A percentile compares a stretch with the other conserved stretches of the same genome.
Conservation (phyloP, 441 rosid species). For the Iberis amara region DNA sequence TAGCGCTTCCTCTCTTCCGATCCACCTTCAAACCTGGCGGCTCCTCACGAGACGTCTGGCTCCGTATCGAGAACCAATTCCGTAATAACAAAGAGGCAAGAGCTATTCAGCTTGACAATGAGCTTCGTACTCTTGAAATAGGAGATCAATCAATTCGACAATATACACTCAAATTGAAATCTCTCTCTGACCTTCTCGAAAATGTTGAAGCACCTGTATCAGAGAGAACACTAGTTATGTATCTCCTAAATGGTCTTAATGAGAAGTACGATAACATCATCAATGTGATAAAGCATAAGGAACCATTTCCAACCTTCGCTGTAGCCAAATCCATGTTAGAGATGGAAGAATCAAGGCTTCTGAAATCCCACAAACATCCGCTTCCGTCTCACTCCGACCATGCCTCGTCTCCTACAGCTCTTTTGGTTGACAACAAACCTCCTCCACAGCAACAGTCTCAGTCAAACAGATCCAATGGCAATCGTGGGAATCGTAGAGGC, state of each 20-base stretch:
- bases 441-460: too few relatives aligned
- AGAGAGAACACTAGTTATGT: not conserved
- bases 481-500: too few relatives aligned
- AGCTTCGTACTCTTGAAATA: too few relatives aligned
- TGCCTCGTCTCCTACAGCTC: not conserved
- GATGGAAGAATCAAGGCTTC: not conserved
- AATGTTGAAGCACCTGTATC: not conserved
- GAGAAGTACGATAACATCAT: not conserved
- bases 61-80: too few relatives aligned
- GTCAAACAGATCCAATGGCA: not conserved
- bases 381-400: not conserved
- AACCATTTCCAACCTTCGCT: not conserved
- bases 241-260: too few relatives aligned
- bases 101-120: too few relatives aligned
- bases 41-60: too few relatives aligned
- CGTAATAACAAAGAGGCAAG: too few relatives aligned
- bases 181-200: accelerated
- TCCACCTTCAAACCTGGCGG: too few relatives aligned
- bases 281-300: not conserved
- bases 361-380: too few relatives aligned
- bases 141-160: too few relatives aligned
- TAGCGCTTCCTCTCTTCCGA: too few relatives aligned
- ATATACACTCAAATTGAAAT: not conserved
- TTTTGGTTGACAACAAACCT: not conserved
- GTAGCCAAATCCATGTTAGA: not conserved